Conservation (phyloP, 257 asterid species). For the Rubia yunnanensis region DNA sequence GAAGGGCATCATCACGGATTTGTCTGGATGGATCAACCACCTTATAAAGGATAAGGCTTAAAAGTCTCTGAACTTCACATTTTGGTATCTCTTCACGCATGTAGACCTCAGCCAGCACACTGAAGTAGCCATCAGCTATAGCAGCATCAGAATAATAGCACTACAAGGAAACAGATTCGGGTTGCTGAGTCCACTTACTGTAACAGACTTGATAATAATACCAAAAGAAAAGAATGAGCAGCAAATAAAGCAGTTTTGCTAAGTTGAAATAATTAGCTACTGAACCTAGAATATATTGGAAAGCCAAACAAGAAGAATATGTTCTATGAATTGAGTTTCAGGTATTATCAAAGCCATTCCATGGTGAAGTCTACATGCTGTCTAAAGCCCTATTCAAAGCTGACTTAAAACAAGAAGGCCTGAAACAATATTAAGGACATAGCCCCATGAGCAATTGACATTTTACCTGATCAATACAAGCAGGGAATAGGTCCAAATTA, state of each 20-base stretch:
- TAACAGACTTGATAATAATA: conserved; percentile 10
- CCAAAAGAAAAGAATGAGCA: neutral
- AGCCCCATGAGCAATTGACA: neutral
- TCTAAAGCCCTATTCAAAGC: neutral
- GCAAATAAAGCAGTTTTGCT: neutral
- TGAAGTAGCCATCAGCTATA: conserved; percentile 98
- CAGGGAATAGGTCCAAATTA: conserved; percentile 93
- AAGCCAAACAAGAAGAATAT: neutral
- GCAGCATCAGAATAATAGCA: conserved; percentile 98
- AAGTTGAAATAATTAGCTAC: too few species aligned
- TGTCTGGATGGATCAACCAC: conserved; percentile 99
- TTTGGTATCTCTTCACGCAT: conserved; percentile 98
- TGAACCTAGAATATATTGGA: neutral
- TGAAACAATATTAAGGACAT: neutral
- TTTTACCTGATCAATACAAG: conserved; percentile 98
- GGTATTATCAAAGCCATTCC: neutral
- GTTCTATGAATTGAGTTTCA: neutral
- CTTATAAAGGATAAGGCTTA: conserved; percentile 95
- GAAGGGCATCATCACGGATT: conserved; percentile 99
- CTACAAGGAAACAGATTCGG: conserved; percentile 33
- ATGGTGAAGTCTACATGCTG: neutral
- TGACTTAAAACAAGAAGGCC: neutral
- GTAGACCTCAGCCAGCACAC: conserved; percentile 98
- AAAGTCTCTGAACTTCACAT: conserved; percentile 94
- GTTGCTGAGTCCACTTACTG: conserved; percentile 13